Evolutionary conservation across 352 stramenopile species (phyloP), one percentile per base, ranked within the genome.

Genomic region (Thalassiosira delicatula): DNA sequence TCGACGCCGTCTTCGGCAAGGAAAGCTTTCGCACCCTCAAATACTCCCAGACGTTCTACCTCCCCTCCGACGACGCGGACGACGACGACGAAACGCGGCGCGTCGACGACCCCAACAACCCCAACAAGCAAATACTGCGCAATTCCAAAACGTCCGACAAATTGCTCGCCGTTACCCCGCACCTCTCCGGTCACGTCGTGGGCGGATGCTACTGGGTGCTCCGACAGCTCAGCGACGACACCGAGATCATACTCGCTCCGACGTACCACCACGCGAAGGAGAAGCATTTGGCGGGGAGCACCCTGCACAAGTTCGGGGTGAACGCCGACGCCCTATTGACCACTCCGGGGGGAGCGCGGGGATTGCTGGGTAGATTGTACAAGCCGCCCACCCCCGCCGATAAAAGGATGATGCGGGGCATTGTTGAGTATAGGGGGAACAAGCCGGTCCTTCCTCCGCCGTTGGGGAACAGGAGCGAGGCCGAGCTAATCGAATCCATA

Each of bases 11-110:
- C 5, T 88, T 92, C 71, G 61, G 74, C 32, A 96, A 96, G 63
- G 94, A 96, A 66, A 95, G 92, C 29, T 96, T 98, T 61, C 94
- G 96, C 72, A 95, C 97, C 76, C 94, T 98, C 69, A 98, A 98
- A 81, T 98, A 98, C 90, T 97, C 95, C 37, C 95, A 98, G 83
- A 97, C 96, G 68, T 74, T 92, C 2, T 87, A 89, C 51, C 62
- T 81, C 53, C 91, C 67, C 33, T 90, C 95, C 68, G 96, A 60
- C 30, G 27, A 56, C 8, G 62, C 44, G 12, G 79, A 73, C 11
- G 33, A 37, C 30, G 59, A 70, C 3, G 61, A 29, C 14, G 40
- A 51, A n/a, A n/a, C n/a, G n/a, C n/a, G n/a, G n/a, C n/a, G n/a
- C n/a, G n/a, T n/a, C n/a, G n/a, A n/a, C n/a, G n/a, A n/a, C n/a